Evolutionary conservation across 148 eudicot species (phyloP), one percentile per base, ranked within the genome.

Genomic region (Chenopodium album): DNA sequence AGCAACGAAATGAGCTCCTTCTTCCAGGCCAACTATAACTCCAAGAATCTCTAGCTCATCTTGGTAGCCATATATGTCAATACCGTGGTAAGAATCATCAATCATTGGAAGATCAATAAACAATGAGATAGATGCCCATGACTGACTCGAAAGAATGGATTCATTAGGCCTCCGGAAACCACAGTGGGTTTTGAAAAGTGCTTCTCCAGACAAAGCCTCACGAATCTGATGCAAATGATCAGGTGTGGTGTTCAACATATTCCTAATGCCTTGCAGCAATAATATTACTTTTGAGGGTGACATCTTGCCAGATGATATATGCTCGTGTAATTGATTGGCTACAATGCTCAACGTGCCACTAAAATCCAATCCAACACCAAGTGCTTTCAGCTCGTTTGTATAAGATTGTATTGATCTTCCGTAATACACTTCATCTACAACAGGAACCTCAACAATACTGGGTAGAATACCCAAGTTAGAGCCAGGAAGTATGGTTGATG

Each of bases 61-160:
- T 78, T 52, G 71, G 37, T 77, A 56, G 48, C 71, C 22, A 73
- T 82, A 82, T 71, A 82, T 82, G 60, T 65, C 23, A 4, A 82
- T 82, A 47, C 85, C 87, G 44, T 85, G 80, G 78, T 77, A 83
- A 31, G 62, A 34, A 64, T 82, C 85, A 60, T 82, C 80, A 22
- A 87, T 80, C 23, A 78, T 13, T 31, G 89, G 89, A 80, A 87
- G 73, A 68, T 86, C 84, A 62, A 83, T 83, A 41, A 85, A 10
- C 64, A 79, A 63, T 44, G 78, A 72, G 79, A 87, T 82, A 28
- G 80, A 73, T 48, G 84, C 84, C 84, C 86, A 80, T 52, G 41
- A 62, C 12, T 81, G 67, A 80, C 41, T 76, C 41, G 54, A 76
- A 56, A 82, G 84, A 11, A 76, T 82, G 11, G 80, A 76, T 29